Conservation (phyloP, 106 monocot genomes). For the Allium sativum region DNA sequence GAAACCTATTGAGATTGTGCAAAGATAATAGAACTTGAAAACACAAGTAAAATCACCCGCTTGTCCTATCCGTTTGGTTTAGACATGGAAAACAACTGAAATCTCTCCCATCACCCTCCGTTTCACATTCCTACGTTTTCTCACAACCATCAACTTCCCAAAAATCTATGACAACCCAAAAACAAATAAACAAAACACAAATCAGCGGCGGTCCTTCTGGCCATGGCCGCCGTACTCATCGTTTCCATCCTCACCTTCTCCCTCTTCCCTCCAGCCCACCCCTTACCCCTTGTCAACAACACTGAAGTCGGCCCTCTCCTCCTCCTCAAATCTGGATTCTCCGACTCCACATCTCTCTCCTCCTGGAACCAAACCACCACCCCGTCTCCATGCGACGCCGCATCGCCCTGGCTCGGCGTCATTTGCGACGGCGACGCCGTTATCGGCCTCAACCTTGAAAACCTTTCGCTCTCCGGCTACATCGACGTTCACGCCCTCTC, state of each 20-base stretch:
- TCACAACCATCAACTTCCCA: neutral
- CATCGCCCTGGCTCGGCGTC: conserved; percentile 41
- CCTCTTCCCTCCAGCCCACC: conserved; percentile 3
- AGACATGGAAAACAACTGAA: too few species aligned
- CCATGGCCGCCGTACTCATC: conserved; percentile 20
- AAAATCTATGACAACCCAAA: neutral
- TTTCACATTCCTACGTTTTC: neutral
- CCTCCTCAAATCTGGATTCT: conserved; percentile 30
- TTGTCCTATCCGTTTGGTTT: too few species aligned
- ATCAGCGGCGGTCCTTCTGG: conserved; percentile 1
- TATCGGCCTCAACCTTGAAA: conserved; percentile 36
- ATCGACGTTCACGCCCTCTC: conserved; percentile 44
- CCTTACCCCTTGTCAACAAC: neutral
- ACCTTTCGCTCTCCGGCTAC: conserved; percentile 32
- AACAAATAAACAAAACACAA: conserved; percentile 1
- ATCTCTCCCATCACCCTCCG: too few species aligned
- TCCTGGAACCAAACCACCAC: neutral
- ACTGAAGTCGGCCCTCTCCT: conserved; percentile 29
- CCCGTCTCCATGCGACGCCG: conserved; percentile 33
- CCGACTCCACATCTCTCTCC: conserved; percentile 31
- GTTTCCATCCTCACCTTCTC: conserved; percentile 6
- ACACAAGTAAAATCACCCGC: too few species aligned
- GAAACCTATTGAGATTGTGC: too few species aligned
- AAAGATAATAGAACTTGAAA: too few species aligned
- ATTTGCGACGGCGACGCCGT: conserved; percentile 38